Base-by-base conservation (phyloP, 306 rosid species). In the Astragalus glycyphyllos region DNA sequence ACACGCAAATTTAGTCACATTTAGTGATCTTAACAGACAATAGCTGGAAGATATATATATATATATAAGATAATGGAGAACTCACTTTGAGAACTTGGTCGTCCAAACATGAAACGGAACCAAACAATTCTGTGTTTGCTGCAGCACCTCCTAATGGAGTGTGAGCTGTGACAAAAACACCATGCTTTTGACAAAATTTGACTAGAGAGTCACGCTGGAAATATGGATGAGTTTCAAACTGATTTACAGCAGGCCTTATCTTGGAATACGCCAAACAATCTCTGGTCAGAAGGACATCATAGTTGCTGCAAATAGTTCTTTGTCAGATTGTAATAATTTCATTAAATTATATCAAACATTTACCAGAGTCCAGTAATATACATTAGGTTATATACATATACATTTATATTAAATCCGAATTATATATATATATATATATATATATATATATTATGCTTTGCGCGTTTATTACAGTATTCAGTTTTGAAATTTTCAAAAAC, bases 181-280 rank as follows among this genome's bases (percentile, higher is more conserved):
- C 96, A 17, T 90, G 96, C 77, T 93, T 93, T 66, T 84, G 92
- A 56, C 96, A 90, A 73, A 93, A 93, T 65, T 90, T 90, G 83
- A 90, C 86, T 0, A 93, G 89, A 60, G 89, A 90, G 2, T 93
- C 97, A 1, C 97, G 97, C 77, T 88, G 97, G 81, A 93, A 93
- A 77, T 90, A 93, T 40, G 98, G 96, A 69, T 93, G 98, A 34
- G 91, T 84, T 83, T 90, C 98, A n/a, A 90, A 77, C 87, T 93
- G 98, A 66, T 88, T 93, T 58, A 90, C 98, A 34, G 97, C 94
- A 16, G 98, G 98, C 87, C 88, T 88, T 77, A 88, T 84, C 90
- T 93, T 93, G 76, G 98, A 77, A 67, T 93, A 90, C 37, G 87
- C 97, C 50, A 90, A 81, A 82, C 97, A 93, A 55, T 90, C 98